Percentiles rank a stretch among this genome's conserved stretches.
Evolutionary conservation across 495 filamentous ascomycete genomes (phyloP).

Genomic region (Hypoxylon trugodes): DNA sequence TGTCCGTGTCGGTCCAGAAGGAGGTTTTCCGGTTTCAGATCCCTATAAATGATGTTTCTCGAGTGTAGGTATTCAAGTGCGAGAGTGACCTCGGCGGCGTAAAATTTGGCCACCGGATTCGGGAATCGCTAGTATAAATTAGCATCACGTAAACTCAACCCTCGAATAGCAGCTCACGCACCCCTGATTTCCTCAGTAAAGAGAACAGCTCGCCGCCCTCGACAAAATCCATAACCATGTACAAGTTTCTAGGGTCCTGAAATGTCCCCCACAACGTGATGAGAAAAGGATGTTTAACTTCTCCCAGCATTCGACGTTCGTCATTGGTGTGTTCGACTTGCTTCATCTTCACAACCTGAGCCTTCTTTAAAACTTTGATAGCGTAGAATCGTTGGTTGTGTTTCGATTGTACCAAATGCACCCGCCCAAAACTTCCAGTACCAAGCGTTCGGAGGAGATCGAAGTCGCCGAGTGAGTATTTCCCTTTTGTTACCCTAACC

Average conservation of each 20-base stretch:
- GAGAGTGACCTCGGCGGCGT: constrained; percentile 95
- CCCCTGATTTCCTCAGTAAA: constrained; percentile 92
- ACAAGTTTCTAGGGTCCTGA: constrained; percentile 92
- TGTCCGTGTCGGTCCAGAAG: constrained; percentile 96
- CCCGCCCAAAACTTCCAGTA: constrained; percentile 95
- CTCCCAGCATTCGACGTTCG: constrained; percentile 91
- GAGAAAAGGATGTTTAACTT: constrained; percentile 95
- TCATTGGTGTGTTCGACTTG: constrained; percentile 99
- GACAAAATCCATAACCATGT: constrained; percentile 99
- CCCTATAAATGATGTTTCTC: constrained; percentile 95
- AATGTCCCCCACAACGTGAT: constrained; percentile 99
- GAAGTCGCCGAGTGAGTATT: constrained; percentile 93
- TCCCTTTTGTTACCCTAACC: constrained; percentile 88
- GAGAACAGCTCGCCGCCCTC: constrained; percentile 98
- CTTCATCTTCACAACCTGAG: constrained; percentile 99
- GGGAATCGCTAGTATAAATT: constrained; percentile 81
- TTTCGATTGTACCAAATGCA: constrained; percentile 94
- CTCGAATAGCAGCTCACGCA: constrained; percentile 55
- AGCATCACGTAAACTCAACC: neutral
- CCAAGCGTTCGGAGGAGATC: constrained; percentile 87
- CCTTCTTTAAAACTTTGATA: constrained; percentile 97
- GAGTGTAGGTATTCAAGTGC: constrained; percentile 96
- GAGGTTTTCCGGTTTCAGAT: constrained; percentile 96
- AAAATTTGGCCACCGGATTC: constrained; percentile 98
- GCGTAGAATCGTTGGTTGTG: constrained; percentile 98